Conservation (phyloP, 2,329 filamentous ascomycete genomes). For the Apiospora phragmitis region DNA sequence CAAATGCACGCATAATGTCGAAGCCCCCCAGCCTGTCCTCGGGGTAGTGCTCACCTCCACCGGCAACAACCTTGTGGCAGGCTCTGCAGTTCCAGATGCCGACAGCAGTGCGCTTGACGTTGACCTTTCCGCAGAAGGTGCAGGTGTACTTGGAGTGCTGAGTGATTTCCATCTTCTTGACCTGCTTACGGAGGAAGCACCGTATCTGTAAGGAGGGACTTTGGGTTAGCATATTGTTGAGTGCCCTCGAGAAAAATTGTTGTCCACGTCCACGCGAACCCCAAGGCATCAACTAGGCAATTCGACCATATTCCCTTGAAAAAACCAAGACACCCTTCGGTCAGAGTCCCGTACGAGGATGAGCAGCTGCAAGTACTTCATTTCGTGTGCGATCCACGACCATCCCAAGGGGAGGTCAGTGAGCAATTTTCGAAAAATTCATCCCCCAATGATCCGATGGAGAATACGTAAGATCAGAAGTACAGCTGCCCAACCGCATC, state of each 20-base stretch:
- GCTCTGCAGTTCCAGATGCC: constrained; percentile 97
- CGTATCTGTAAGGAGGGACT: constrained; percentile 65
- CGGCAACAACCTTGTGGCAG: constrained; percentile 92
- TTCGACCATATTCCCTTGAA: background rate
- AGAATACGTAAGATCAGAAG: background rate
- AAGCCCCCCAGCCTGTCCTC: background rate
- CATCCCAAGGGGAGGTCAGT: background rate
- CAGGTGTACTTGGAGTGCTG: constrained; percentile 97
- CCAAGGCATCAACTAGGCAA: background rate
- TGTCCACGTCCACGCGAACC: background rate
- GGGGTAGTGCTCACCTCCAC: constrained; percentile 95
- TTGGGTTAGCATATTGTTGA: constrained; percentile 16
- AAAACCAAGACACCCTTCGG: background rate
- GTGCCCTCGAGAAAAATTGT: background rate
- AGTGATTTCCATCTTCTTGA: constrained; percentile 99
- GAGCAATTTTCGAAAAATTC: background rate
- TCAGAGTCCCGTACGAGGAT: background rate
- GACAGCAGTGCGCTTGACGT: constrained; percentile 85
- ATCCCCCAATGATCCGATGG: background rate
- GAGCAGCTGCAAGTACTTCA: background rate
- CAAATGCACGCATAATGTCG: background rate
- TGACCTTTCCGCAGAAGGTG: constrained; percentile 86
- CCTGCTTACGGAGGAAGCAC: constrained; percentile 98
- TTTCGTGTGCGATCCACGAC: background rate
- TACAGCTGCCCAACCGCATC: background rate